A percentile compares a stretch with the other conserved stretches of the same genome.
Evolutionary conservation across 2,329 filamentous ascomycete genomes (phyloP).

Genomic region (Penicillium olsonii): DNA sequence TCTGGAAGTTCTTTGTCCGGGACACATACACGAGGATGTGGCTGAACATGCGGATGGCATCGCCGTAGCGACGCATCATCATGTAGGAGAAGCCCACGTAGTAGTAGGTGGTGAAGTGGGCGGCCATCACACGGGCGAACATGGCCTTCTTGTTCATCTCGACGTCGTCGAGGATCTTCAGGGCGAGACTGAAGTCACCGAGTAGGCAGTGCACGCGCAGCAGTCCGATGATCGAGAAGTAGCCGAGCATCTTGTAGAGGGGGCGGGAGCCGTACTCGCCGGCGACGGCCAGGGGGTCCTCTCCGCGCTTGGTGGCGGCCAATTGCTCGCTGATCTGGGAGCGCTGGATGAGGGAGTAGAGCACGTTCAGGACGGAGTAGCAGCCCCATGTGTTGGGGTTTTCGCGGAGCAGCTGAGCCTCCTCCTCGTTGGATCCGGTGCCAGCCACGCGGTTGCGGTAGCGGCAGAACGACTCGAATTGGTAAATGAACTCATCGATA

Average conservation of each 20-base stretch:
- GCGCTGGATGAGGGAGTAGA: slow-evolving; percentile 97
- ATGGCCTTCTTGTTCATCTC: slow-evolving; percentile 99
- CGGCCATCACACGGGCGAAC: slow-evolving; percentile 99
- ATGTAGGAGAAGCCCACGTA: slow-evolving; percentile 99
- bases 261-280: slow-evolving; percentile 94
- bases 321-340: slow-evolving; percentile 98
- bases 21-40: slow-evolving; percentile 99
- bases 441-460: slow-evolving; percentile 91
- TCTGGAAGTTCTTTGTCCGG: slow-evolving; percentile 99
- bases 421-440: slow-evolving; percentile 80
- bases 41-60: slow-evolving; percentile 99
- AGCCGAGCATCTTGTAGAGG: slow-evolving; percentile 96
- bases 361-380: slow-evolving; percentile 98
- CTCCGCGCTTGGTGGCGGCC: slow-evolving; percentile 87
- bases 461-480: slow-evolving; percentile 99
- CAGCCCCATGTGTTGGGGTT: slow-evolving; percentile 99
- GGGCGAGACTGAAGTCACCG: slow-evolving; percentile 94
- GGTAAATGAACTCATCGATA: slow-evolving; percentile 99
- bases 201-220: slow-evolving; percentile 94
- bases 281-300: slow-evolving; percentile 83
- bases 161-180: slow-evolving; percentile 99
- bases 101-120: slow-evolving; percentile 99
- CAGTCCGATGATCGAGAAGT: slow-evolving; percentile 98
- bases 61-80: slow-evolving; percentile 99
- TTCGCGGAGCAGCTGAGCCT: slow-evolving; percentile 85